A percentile compares a stretch with the other conserved stretches of the same genome.
Evolutionary conservation across 495 filamentous ascomycete species (phyloP).

Genomic region (Umbilicaria muhlenbergii): DNA sequence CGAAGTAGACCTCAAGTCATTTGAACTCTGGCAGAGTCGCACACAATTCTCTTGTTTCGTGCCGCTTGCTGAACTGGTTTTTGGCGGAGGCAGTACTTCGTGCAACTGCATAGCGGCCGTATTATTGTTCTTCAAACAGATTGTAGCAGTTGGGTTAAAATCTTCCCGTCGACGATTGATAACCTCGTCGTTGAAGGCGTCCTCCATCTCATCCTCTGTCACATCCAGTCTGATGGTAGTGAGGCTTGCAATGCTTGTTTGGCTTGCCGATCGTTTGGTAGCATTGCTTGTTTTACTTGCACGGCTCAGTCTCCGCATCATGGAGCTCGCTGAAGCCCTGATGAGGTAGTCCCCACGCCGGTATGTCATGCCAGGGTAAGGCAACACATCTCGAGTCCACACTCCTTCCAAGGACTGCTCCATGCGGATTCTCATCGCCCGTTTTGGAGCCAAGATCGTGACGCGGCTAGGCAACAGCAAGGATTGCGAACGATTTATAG

Average conservation of each 20-base stretch:
- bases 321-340: constrained; percentile 52
- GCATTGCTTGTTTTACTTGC: constrained; percentile 52
- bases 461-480: constrained; percentile 48
- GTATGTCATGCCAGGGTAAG: constrained; percentile 70
- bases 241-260: constrained; percentile 20
- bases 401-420: constrained; percentile 62
- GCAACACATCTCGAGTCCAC: constrained; percentile 71
- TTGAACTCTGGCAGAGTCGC: too few relatives aligned
- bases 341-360: constrained; percentile 49
- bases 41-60: too few relatives aligned
- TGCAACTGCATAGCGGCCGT: too few relatives aligned
- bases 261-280: constrained; percentile 41
- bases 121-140: too few relatives aligned
- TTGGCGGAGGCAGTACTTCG: too few relatives aligned
- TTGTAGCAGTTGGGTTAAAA: too few relatives aligned
- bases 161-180: too few relatives aligned
- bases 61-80: too few relatives aligned
- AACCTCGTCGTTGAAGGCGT: too few relatives aligned
- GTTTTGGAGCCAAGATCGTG: constrained; percentile 42
- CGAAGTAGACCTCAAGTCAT: too few relatives aligned
- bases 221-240: too few relatives aligned
- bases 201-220: too few relatives aligned
- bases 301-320: constrained; percentile 73
- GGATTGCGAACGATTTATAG: constrained; percentile 56
- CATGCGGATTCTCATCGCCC: constrained; percentile 60